A percentile compares a stretch with the other conserved stretches of the same genome.
These are phyloP conservation scores for Nowakowskiella sp. DNA, from an alignment of 192 early-diverging fungal species.

Conservation along the genomic window DNA sequence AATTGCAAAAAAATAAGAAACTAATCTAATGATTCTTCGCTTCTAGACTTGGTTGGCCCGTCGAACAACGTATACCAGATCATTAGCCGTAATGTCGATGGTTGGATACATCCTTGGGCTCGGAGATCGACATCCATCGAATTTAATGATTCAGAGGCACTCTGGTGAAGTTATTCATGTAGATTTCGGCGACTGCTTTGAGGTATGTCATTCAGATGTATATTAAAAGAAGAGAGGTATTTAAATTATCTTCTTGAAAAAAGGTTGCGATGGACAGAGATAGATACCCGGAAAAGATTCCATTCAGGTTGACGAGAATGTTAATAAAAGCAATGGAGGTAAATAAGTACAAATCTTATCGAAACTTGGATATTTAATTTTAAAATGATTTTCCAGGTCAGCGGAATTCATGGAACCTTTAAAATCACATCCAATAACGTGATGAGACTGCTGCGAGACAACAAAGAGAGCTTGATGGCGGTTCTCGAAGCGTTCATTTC, in stretches of 20 bases:
- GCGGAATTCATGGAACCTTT: conserved; percentile 93
- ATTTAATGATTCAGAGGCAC: conserved; percentile 81
- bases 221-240: background rate
- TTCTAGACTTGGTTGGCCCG: conserved; percentile 78
- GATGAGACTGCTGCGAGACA: conserved; percentile 87
- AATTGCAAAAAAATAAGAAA: background rate
- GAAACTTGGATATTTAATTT: background rate
- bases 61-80: conserved; percentile 90
- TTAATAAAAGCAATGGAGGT: conserved; percentile 96
- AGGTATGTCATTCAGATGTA: conserved; percentile 43
- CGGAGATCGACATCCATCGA: conserved; percentile 93
- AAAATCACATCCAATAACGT: conserved; percentile 91
- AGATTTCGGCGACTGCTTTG: conserved; percentile 97
- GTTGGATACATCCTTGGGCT: conserved; percentile 96
- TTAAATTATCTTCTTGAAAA: background rate
- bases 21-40: background rate
- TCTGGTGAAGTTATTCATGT: conserved; percentile 95
- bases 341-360: background rate
- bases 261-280: conserved; percentile 91
- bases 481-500: conserved; percentile 97
- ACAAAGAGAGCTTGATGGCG: conserved; percentile 97
- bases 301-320: conserved; percentile 98
- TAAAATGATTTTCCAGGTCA: conserved; percentile 31
- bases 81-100: conserved; percentile 96
- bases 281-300: conserved; percentile 94